A percentile compares a stretch with the other conserved stretches of the same genome.
phyloP scores from a whole-genome alignment of 768 basidiomycete genomes.

The Hericium coralloides region DNA sequence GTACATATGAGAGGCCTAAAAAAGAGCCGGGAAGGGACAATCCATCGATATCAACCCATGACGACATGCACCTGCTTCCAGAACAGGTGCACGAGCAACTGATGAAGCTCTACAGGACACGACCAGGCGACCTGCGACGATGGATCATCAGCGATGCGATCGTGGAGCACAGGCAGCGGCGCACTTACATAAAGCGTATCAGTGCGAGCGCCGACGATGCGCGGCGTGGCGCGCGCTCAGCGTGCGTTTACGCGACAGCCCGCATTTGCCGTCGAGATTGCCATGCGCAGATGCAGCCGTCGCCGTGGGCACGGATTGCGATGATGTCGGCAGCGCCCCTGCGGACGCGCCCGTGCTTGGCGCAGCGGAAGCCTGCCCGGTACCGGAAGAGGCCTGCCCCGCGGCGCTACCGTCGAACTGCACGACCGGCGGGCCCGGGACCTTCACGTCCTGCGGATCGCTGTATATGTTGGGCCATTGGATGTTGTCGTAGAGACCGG shows the following conservation, averaged over 20 bases:
- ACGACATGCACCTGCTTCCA: too few relatives aligned
- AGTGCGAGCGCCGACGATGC: not conserved
- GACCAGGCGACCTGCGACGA: too few relatives aligned
- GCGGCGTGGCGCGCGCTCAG: not conserved
- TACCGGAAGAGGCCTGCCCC: too few relatives aligned
- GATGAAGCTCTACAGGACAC: too few relatives aligned
- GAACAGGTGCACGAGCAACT: too few relatives aligned
- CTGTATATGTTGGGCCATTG: slow-evolving; percentile 22
- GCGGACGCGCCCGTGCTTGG: not conserved
- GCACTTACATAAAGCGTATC: not conserved
- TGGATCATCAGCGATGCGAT: too few relatives aligned
- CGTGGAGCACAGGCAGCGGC: not conserved
- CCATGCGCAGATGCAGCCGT: not conserved
- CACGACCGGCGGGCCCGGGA: slow-evolving; percentile 17
- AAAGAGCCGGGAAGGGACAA: too few relatives aligned
- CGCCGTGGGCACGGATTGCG: not conserved
- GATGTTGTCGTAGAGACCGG: slow-evolving; percentile 19
- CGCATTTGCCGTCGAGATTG: not conserved
- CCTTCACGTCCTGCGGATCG: slow-evolving; percentile 15
- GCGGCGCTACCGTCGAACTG: not conserved
- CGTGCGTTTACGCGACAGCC: not conserved
- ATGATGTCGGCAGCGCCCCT: not conserved
- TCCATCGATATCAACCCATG: too few relatives aligned
- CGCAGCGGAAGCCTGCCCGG: not conserved
- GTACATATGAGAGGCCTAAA: too few relatives aligned